phyloP scores from a whole-genome alignment of 2,329 filamentous ascomycete species.

The Phoma sp. region DNA sequence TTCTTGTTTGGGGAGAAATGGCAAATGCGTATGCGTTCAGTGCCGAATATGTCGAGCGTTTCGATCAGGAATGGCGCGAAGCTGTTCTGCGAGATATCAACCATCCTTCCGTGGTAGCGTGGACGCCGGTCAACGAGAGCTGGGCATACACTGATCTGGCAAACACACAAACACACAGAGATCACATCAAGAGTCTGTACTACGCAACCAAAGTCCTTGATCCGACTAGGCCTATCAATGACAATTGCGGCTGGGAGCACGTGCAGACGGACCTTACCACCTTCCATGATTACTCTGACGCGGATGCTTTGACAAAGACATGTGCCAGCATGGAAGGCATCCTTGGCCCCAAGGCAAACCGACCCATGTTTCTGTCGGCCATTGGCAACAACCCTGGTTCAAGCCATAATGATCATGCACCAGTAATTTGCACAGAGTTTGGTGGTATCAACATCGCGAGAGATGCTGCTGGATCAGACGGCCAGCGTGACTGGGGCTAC shows the following conservation, averaged over 20 bases:
- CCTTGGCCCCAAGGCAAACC: constrained; percentile 60
- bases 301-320: constrained; percentile 61
- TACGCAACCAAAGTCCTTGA: constrained; percentile 71
- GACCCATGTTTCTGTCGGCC: constrained; percentile 63
- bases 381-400: constrained; percentile 54
- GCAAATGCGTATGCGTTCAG: constrained; percentile 71
- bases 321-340: constrained; percentile 64
- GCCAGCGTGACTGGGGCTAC: constrained; percentile 67
- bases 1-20: constrained; percentile 71
- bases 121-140: constrained; percentile 71
- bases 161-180: constrained; percentile 64
- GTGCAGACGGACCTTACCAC: constrained; percentile 70
- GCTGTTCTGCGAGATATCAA: constrained; percentile 70
- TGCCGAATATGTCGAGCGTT: constrained; percentile 64
- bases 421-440: constrained; percentile 72
- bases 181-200: constrained; percentile 70
- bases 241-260: constrained; percentile 77
- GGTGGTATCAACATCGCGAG: constrained; percentile 71
- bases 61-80: constrained; percentile 71
- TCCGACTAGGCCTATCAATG: constrained; percentile 69
- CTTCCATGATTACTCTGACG: constrained; percentile 73
- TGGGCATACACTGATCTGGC: constrained; percentile 70
- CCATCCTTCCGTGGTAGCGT: constrained; percentile 69
- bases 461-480: constrained; percentile 51
- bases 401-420: constrained; percentile 61